Conservation (phyloP, 140 eudicot genomes). For the Oenanthe javanica region DNA sequence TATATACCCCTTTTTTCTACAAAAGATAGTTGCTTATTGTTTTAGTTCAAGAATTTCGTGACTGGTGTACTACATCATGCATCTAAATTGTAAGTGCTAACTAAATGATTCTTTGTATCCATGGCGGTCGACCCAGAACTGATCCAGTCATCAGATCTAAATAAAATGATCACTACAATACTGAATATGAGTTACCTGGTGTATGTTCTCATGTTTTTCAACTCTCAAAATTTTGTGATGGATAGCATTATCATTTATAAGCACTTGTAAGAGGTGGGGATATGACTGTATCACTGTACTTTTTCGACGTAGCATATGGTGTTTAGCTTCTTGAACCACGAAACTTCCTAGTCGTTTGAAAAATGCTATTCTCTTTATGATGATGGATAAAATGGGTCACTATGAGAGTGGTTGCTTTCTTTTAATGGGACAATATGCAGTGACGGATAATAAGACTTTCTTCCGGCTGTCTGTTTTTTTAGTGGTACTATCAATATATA, state of each 20-base stretch:
- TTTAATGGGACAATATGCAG: not conserved
- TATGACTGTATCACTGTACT: not conserved
- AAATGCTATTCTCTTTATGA: not conserved
- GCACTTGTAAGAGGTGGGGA: not conserved
- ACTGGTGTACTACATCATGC: not conserved
- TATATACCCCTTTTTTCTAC: not conserved
- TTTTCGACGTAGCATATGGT: not conserved
- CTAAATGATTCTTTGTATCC: not conserved
- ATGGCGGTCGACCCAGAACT: not conserved
- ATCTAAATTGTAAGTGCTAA: not conserved
- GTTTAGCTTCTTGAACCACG: not conserved
- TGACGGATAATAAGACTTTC: not conserved
- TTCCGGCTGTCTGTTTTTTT: not conserved
- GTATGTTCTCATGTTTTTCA: not conserved
- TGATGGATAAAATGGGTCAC: not conserved
- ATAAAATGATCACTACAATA: not conserved
- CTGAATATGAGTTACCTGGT: not conserved
- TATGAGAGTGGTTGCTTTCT: constrained; percentile 1
- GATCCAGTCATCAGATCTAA: not conserved
- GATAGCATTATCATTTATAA: not conserved
- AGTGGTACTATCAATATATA: not conserved
- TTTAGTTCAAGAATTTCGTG: not conserved
- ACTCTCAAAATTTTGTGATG: not conserved
- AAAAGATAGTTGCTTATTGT: not conserved
- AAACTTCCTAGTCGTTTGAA: not conserved